phyloP scores from a whole-genome alignment of 2,329 filamentous ascomycete species.

The Talaromyces albobiverticillius region DNA sequence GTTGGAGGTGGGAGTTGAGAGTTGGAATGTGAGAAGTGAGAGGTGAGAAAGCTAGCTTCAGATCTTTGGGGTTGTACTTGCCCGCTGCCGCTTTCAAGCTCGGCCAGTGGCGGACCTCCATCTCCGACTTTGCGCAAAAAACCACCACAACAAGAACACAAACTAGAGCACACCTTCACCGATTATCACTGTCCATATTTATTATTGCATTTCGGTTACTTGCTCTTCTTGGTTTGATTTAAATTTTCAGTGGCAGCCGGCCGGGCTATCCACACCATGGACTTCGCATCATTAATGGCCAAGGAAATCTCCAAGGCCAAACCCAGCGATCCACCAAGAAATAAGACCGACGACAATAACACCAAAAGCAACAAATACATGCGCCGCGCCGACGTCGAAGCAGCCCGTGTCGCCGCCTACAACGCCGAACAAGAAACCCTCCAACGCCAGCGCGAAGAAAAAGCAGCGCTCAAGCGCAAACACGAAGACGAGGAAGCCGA shows the following conservation, averaged over 20 bases:
- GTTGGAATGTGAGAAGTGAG: no score
- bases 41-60: no score
- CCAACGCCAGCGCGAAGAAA: conserved; percentile 68
- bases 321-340: conserved; percentile 34
- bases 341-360: conserved; percentile 18
- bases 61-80: no score
- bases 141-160: no score
- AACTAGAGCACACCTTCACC: no score
- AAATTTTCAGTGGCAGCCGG: no score
- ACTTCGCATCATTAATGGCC: conserved; percentile 91
- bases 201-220: neutral
- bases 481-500: conserved; percentile 79
- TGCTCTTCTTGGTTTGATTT: no score
- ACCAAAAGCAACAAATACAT: conserved; percentile 66
- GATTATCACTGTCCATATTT: no score
- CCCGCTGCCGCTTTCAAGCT: no score
- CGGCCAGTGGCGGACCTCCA: no score
- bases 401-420: conserved; percentile 75
- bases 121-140: no score
- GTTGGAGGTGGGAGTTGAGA: no score
- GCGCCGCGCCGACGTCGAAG: conserved; percentile 82
- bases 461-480: conserved; percentile 76
- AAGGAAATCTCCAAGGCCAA: conserved; percentile 86
- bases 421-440: conserved; percentile 73
- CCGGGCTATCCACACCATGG: conserved; percentile 61